Percentiles rank a stretch among this genome's conserved stretches.
Conservation (phyloP, 2,329 filamentous ascomycete genomes). For the Epichloe festucae region DNA sequence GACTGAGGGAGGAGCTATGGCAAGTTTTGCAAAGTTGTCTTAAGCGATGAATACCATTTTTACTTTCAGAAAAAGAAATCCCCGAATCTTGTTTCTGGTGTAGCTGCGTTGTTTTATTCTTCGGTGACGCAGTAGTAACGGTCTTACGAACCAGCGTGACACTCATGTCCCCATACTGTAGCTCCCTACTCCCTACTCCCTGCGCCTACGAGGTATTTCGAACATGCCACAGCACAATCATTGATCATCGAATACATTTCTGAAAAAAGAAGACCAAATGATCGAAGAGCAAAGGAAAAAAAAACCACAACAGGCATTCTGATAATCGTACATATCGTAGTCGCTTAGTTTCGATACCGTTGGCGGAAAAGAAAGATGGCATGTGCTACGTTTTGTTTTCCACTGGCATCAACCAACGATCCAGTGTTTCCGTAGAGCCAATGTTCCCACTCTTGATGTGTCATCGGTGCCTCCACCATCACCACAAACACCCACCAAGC, state of each 20-base stretch:
- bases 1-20: not conserved
- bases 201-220: no score
- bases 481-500: not conserved
- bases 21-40: no score
- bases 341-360: constrained; percentile 1
- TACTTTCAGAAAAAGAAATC: no score
- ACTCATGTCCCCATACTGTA: no score
- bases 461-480: not conserved
- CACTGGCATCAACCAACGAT: not conserved
- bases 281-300: constrained; percentile 1
- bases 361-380: not conserved
- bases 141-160: no score
- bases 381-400: not conserved
- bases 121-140: no score
- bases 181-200: no score
- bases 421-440: no score
- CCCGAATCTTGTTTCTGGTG: no score
- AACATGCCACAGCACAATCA: not conserved
- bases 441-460: not conserved
- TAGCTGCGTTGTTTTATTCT: no score
- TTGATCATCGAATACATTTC: not conserved
- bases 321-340: constrained; percentile 10
- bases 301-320: constrained; percentile 6
- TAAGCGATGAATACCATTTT: no score
- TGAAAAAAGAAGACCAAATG: not conserved